These are phyloP conservation scores for Botryosphaeria agaves DNA, from an alignment of 2,329 filamentous ascomycete genomes.

Conservation along the genomic window DNA sequence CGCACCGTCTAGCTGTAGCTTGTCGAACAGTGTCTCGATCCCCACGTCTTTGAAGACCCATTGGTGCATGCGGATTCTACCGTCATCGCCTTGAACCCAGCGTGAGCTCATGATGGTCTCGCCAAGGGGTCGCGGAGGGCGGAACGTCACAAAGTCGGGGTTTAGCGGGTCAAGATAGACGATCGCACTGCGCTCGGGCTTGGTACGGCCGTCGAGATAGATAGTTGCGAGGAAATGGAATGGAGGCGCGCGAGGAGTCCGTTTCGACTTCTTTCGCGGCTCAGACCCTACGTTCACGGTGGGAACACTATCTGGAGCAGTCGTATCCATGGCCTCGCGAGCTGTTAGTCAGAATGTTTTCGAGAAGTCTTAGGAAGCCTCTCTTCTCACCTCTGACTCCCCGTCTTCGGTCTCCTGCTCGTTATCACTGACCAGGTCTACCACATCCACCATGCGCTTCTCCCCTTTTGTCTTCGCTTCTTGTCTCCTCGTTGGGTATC, in stretches of 20 bases:
- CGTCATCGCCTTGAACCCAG: constrained; percentile 16
- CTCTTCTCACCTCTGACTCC: too few species aligned
- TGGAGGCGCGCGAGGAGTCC: constrained; percentile 1
- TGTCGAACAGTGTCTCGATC: constrained; percentile 7
- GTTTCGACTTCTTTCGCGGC: not conserved
- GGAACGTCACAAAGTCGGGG: not conserved
- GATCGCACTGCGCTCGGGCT: constrained; percentile 6
- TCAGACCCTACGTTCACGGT: not conserved
- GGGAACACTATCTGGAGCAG: not conserved
- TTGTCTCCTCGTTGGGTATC: too few species aligned
- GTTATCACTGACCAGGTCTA: too few species aligned
- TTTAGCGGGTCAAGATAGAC: constrained; percentile 7
- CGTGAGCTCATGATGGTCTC: constrained; percentile 4
- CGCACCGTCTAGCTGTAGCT: constrained; percentile 4
- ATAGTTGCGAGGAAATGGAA: constrained; percentile 6
- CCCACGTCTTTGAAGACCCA: constrained; percentile 10
- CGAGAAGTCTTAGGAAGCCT: too few species aligned
- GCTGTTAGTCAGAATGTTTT: too few species aligned
- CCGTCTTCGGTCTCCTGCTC: too few species aligned
- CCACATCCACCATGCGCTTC: too few species aligned
- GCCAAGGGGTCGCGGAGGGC: too few species aligned
- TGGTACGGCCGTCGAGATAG: constrained; percentile 7
- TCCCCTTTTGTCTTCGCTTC: too few species aligned
- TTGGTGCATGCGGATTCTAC: constrained; percentile 25
- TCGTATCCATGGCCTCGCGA: too few species aligned